Evolutionary conservation across 2,329 filamentous ascomycete species (phyloP).

Genomic region (Exophiala dermatitidis): DNA sequence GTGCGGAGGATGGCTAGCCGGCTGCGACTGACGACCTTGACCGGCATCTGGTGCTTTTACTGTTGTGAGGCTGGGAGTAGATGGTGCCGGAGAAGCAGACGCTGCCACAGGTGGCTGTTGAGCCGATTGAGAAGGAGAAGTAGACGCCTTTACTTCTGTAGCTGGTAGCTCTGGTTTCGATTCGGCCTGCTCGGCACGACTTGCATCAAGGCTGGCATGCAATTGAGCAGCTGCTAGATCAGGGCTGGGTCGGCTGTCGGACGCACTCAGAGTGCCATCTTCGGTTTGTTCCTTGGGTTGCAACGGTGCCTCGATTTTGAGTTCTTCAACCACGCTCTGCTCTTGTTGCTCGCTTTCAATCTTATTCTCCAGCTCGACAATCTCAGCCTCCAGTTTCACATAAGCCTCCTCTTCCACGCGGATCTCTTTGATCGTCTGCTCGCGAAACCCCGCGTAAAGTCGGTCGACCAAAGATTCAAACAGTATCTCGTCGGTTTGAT

Average conservation of each 20-base stretch:
- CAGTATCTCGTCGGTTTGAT: conserved; percentile 7
- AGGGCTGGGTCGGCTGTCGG: conserved; percentile 4
- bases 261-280: conserved; percentile 1
- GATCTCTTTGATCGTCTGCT: conserved; percentile 62
- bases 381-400: conserved; percentile 57
- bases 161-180: conserved; percentile 4
- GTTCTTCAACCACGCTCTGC: neutral
- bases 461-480: conserved; percentile 53
- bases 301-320: neutral
- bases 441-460: conserved; percentile 68
- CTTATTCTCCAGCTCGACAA: conserved; percentile 59
- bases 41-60: conserved; percentile 10
- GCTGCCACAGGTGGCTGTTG: conserved; percentile 8
- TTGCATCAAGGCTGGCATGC: conserved; percentile 16
- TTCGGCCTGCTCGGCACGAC: conserved; percentile 4
- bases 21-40: conserved; percentile 13
- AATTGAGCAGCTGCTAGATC: conserved; percentile 17
- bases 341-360: conserved; percentile 41
- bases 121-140: conserved; percentile 1
- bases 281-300: neutral
- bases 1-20: conserved; percentile 11
- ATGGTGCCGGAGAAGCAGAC: conserved; percentile 15
- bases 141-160: conserved; percentile 4
- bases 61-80: conserved; percentile 8
- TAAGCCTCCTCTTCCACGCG: conserved; percentile 65